Base-by-base conservation (phyloP, 768 basidiomycete species). In the Agrocybe pediades region DNA sequence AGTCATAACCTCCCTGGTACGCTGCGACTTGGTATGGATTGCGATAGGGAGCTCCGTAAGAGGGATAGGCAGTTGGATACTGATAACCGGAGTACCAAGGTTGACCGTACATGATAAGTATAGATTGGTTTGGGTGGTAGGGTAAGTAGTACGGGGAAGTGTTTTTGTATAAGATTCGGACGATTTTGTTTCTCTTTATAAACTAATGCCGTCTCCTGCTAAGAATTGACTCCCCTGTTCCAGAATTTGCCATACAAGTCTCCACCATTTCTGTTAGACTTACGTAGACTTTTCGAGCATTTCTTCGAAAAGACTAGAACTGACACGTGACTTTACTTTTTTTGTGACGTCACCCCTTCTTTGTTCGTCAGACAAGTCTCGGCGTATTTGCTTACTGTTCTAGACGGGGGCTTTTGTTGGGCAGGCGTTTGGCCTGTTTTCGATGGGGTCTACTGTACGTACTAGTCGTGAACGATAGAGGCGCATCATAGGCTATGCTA, bases 21-120 rank as follows among this genome's bases (percentile, higher is more conserved):
- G 26, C n/a, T 13, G 36, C 40, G 15, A 36, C 15, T 8, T 51
- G 33, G 7, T 51, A 42, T 52, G 9, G 61, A 52, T 0, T 55
- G 53, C 19, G 56, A 17, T 25, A 21, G 55, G 33, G n/a, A n/a
- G 33, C n/a, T 48, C 62, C 50, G 46, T 71, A 70, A 3, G 67
- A 59, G 25, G 64, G 59, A 46, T 65, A 58, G 6, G 59, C 47
- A 48, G 63, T 70, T 27, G 69, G 68, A 48, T 67, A 66, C 54
- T 67, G 54, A 41, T 58, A 63, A 17, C 58, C 60, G 39, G 54
- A 49, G 41, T 63, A 65, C 48, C 59, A 65, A 46, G 66, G 65
- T 45, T 64, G 64, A 49, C 57, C 39, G 63, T 58, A 67, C 68
- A 68, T 69, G 52, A 26, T 54, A 40, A 44, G 16, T 46, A 15